phyloP scores from a whole-genome alignment of 805 yeast species.

The Zygosaccharomyces kombuchaensis region DNA sequence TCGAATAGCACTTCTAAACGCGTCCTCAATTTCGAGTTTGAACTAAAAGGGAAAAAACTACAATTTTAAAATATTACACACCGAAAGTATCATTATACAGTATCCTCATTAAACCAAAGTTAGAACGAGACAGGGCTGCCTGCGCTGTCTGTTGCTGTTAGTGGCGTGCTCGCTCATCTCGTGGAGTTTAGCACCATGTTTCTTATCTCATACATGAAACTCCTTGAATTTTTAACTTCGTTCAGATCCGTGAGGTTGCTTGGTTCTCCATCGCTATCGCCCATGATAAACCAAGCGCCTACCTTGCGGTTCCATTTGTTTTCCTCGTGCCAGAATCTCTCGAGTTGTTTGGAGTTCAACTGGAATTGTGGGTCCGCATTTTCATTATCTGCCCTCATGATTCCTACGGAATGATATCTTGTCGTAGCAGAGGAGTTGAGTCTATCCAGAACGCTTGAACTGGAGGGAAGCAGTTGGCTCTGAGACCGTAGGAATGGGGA shows the following conservation, averaged over 20 bases:
- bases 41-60: neutral
- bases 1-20: neutral
- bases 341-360: slow-evolving; percentile 22
- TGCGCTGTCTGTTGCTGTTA: neutral
- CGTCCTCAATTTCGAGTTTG: slow-evolving; percentile 1
- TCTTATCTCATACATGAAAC: slow-evolving; percentile 34
- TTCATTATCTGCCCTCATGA: slow-evolving; percentile 4
- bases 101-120: neutral
- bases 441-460: slow-evolving; percentile 11
- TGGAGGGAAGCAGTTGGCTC: slow-evolving; percentile 21
- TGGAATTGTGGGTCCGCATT: slow-evolving; percentile 14
- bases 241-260: slow-evolving; percentile 2
- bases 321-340: slow-evolving; percentile 34
- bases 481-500: slow-evolving; percentile 27
- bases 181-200: slow-evolving; percentile 35
- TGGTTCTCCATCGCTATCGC: slow-evolving; percentile 11
- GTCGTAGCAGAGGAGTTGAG: slow-evolving; percentile 19
- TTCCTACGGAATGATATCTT: slow-evolving; percentile 23
- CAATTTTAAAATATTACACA: neutral
- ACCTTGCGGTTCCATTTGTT: slow-evolving; percentile 33
- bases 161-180: slow-evolving; percentile 13
- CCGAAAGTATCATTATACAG: neutral
- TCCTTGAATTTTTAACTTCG: slow-evolving; percentile 20
- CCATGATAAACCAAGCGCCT: slow-evolving; percentile 31
- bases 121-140: neutral